Base-by-base conservation (phyloP, 495 filamentous ascomycete species). In the Wilcoxina mikolae region DNA sequence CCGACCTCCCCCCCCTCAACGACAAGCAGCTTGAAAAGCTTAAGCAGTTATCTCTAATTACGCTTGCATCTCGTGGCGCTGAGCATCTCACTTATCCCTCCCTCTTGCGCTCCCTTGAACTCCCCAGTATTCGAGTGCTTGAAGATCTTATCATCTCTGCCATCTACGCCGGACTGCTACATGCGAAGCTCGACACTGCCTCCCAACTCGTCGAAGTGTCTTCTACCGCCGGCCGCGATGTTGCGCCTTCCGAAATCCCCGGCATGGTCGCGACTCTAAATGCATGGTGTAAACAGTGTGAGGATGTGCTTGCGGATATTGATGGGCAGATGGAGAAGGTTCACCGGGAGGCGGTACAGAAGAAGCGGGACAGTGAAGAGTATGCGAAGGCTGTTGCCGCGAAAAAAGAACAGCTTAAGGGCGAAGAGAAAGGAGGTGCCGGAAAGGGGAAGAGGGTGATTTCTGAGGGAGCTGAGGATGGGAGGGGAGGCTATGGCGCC, bases 131-230 rank as follows among this genome's bases (percentile, higher is more conserved):
- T 52, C 77, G 84, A 28, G 80, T 83, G 38, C 82, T 98, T 60
- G 91, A 98, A 74, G 79, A 88, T 60, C 81, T 96, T 51, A 78
- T 96, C 55, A 94, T 91, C 66, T 78, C 79, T 59, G 78, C 87
- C 59, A 84, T 95, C 68, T 96, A 95, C 74, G 76, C 82, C 33
- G 83, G 80, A 18, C 78, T 98, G 0, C 68, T 98, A 31, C 74
- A 75, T 23, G 91, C 79, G 5, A 87, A 86, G 57, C 83, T 96
- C 33, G 85, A 90, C 65, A 85, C 89, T 10, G 74, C 76, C 43
- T 70, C 78, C 55, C 77, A 81, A 18, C 73, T 74, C 57, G 80
- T 95, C 20, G 78, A 78, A 63, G 79, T 95, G 42, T 82, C 83
- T 51, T 78, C 82, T 58, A 79, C 94, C 41, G 77, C 88, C 0